Evolutionary conservation across 805 yeast species (phyloP).

Genomic region (Pichia ethanolica): DNA sequence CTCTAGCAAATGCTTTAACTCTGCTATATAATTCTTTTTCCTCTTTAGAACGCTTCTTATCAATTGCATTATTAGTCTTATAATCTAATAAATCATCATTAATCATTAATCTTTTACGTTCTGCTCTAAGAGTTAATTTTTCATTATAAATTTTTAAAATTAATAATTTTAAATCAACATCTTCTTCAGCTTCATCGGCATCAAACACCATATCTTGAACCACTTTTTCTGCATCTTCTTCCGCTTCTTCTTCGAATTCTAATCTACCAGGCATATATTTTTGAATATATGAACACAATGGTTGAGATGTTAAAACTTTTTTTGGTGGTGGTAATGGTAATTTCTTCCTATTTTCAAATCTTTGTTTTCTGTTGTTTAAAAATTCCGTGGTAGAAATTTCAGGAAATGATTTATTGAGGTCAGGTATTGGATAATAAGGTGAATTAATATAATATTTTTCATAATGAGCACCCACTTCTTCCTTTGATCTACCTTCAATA

Average conservation of each 20-base stretch:
- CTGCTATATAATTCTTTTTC: constrained; percentile 75
- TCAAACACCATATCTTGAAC: constrained; percentile 95
- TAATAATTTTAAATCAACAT: constrained; percentile 82
- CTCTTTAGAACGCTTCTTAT: constrained; percentile 81
- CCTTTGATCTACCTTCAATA: constrained; percentile 85
- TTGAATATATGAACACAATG: constrained; percentile 93
- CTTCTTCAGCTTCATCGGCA: constrained; percentile 82
- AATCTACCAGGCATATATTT: constrained; percentile 98
- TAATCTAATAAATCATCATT: constrained; percentile 78
- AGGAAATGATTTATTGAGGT: constrained; percentile 62
- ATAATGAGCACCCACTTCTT: constrained; percentile 86
- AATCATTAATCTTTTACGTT: constrained; percentile 75
- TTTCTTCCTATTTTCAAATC: constrained; percentile 68
- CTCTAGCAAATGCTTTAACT: constrained; percentile 72
- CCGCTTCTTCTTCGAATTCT: constrained; percentile 94
- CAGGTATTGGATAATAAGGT: constrained; percentile 80
- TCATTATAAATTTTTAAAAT: constrained; percentile 86
- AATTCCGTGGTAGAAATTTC: constrained; percentile 62
- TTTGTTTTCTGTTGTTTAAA: constrained; percentile 52
- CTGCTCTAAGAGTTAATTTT: constrained; percentile 85
- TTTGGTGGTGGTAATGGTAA: constrained; percentile 78
- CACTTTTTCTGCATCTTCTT: constrained; percentile 91
- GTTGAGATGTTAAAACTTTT: constrained; percentile 87
- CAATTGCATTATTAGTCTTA: constrained; percentile 69
- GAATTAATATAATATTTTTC: constrained; percentile 61